Percentiles rank a stretch among this genome's conserved stretches.
phyloP scores from a whole-genome alignment of 1,284 basidiomycete species.

The Trametes pubescens region DNA sequence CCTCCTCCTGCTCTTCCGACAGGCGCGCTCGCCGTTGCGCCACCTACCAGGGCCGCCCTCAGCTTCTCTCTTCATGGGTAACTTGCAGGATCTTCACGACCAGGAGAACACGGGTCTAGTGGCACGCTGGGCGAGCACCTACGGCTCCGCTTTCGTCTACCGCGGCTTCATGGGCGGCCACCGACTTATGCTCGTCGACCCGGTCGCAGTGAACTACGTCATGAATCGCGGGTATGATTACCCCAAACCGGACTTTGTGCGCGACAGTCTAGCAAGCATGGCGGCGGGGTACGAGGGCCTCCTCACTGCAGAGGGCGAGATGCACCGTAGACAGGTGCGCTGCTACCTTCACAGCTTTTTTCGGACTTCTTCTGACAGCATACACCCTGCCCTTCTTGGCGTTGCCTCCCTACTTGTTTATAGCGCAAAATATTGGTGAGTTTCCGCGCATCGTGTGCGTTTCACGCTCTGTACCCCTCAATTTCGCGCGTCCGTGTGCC shows the following conservation, averaged over 20 bases:
- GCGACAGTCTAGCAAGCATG: constrained; percentile 64
- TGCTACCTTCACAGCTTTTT: constrained; percentile 2
- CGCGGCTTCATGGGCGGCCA: constrained; percentile 61
- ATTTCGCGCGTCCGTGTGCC: constrained; percentile 22
- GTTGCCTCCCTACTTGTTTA: background rate
- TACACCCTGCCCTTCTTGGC: constrained; percentile 4
- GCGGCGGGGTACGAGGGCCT: constrained; percentile 56
- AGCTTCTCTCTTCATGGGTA: constrained; percentile 60
- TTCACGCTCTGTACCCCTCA: background rate
- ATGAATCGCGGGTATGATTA: constrained; percentile 67
- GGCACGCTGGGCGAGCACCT: constrained; percentile 53
- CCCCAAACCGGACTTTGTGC: constrained; percentile 71
- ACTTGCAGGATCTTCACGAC: constrained; percentile 63
- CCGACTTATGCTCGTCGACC: constrained; percentile 68
- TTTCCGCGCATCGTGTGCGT: constrained; percentile 6
- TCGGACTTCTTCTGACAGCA: background rate
- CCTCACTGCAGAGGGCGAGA: constrained; percentile 58
- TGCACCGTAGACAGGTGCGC: constrained; percentile 61
- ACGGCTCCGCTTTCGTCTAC: constrained; percentile 63
- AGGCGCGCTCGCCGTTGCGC: constrained; percentile 48
- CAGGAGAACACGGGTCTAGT: constrained; percentile 64
- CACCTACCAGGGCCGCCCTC: constrained; percentile 49
- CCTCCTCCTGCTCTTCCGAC: constrained; percentile 44
- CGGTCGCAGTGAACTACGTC: constrained; percentile 65
- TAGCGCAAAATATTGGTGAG: constrained; percentile 54